A percentile compares a stretch with the other conserved stretches of the same genome.
These are phyloP conservation scores for Cercospora berteroae DNA, from an alignment of 2,329 filamentous ascomycete species.

Conservation along the genomic window DNA sequence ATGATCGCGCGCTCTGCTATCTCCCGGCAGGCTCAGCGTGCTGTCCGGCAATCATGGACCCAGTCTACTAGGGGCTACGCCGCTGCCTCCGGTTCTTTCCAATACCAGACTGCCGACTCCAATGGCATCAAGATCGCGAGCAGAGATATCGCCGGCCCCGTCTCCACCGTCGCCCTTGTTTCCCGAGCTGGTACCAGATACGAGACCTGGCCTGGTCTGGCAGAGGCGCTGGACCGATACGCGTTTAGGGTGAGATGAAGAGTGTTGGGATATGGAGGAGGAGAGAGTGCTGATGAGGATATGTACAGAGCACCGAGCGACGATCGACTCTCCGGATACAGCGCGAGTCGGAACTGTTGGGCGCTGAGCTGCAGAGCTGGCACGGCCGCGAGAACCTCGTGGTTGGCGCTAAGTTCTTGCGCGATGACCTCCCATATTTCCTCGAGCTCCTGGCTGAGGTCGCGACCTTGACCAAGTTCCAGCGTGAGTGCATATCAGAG, in stretches of 20 bases:
- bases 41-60: conserved; percentile 59
- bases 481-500: conserved; percentile 47
- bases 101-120: conserved; percentile 83
- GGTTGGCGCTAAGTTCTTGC: conserved; percentile 89
- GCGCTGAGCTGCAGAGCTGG: conserved; percentile 81
- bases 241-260: conserved; percentile 78
- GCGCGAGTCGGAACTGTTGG: conserved; percentile 92
- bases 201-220: conserved; percentile 83
- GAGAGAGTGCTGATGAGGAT: conserved; percentile 21
- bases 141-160: conserved; percentile 83
- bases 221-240: conserved; percentile 88
- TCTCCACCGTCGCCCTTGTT: conserved; percentile 86
- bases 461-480: conserved; percentile 81
- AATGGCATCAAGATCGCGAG: conserved; percentile 89
- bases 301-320: conserved; percentile 71
- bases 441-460: conserved; percentile 93
- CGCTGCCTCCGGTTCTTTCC: conserved; percentile 70
- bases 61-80: conserved; percentile 61
- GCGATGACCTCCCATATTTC: conserved; percentile 95
- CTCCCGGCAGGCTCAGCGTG: conserved; percentile 62
- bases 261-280: conserved; percentile 2
- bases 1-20: conserved; percentile 69
- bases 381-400: conserved; percentile 93
- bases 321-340: conserved; percentile 89
- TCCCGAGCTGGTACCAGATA: conserved; percentile 93